These are phyloP conservation scores for Sordaria brevicollis DNA, from an alignment of 495 filamentous ascomycete species.

Conservation along the genomic window DNA sequence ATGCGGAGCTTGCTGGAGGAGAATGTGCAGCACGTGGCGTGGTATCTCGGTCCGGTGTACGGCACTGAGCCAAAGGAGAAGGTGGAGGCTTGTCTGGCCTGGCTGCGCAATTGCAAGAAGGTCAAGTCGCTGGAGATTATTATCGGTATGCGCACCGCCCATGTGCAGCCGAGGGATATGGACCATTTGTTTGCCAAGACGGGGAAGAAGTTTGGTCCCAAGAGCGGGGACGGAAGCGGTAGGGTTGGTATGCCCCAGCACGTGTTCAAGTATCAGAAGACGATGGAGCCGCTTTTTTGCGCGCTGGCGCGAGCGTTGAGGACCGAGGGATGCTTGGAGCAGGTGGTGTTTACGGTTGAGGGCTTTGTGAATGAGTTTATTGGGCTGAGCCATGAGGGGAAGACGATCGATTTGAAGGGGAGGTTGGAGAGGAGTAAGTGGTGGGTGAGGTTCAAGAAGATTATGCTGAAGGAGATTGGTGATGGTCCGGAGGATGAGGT, in stretches of 20 bases:
- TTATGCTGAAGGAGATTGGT: background rate
- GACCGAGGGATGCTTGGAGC: background rate
- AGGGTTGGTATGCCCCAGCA: too few relatives aligned
- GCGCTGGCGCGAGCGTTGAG: background rate
- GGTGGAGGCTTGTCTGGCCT: background rate
- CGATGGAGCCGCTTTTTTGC: too few relatives aligned
- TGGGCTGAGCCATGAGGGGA: background rate
- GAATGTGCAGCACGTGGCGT: background rate
- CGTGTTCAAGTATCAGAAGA: too few relatives aligned
- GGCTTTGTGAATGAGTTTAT: background rate
- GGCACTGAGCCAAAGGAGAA: background rate
- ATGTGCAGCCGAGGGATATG: background rate
- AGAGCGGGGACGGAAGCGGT: too few relatives aligned
- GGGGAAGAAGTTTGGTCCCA: too few relatives aligned
- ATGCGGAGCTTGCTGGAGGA: background rate
- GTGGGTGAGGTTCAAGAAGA: background rate
- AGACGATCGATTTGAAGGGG: background rate
- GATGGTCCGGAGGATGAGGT: background rate
- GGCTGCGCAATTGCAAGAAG: background rate
- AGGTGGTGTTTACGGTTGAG: background rate
- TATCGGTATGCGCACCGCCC: background rate
- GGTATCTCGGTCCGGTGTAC: background rate
- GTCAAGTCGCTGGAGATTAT: background rate
- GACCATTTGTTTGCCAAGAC: background rate
- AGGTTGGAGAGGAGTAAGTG: background rate